These are phyloP conservation scores for Talaromyces pinophilus DNA, from an alignment of 2,329 filamentous ascomycete genomes.

Conservation along the genomic window DNA sequence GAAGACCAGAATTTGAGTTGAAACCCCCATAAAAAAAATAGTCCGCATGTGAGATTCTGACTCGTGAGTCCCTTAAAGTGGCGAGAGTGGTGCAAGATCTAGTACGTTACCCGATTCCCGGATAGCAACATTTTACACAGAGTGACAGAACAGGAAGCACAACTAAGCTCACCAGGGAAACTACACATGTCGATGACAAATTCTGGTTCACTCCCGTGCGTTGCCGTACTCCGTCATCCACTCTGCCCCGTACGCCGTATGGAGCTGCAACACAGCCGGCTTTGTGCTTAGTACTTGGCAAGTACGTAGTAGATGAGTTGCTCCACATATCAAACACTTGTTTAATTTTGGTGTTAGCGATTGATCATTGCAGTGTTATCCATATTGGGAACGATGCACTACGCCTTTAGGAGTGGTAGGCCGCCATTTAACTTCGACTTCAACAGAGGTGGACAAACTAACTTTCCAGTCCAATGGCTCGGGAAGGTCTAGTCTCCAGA, in stretches of 20 bases:
- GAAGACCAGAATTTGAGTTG: not conserved
- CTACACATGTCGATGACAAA: not conserved
- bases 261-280: not conserved
- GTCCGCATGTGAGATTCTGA: no score
- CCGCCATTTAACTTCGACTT: not conserved
- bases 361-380: not conserved
- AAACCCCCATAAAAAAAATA: not conserved
- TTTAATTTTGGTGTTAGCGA: not conserved
- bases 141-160: not conserved
- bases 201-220: not conserved
- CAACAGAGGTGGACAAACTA: not conserved
- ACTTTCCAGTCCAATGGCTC: slow-evolving; percentile 13
- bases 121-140: not conserved
- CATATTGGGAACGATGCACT: not conserved
- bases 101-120: not conserved
- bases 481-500: slow-evolving; percentile 3
- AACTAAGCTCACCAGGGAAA: slow-evolving; percentile 13
- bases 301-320: not conserved
- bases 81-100: not conserved
- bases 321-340: not conserved
- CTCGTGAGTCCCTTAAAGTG: not conserved
- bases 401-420: not conserved
- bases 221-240: slow-evolving; percentile 3
- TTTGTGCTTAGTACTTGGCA: not conserved
- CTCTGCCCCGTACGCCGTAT: slow-evolving; percentile 14